Conservation (phyloP, 805 yeast genomes). For the Zygosaccharomyces siamensis region DNA sequence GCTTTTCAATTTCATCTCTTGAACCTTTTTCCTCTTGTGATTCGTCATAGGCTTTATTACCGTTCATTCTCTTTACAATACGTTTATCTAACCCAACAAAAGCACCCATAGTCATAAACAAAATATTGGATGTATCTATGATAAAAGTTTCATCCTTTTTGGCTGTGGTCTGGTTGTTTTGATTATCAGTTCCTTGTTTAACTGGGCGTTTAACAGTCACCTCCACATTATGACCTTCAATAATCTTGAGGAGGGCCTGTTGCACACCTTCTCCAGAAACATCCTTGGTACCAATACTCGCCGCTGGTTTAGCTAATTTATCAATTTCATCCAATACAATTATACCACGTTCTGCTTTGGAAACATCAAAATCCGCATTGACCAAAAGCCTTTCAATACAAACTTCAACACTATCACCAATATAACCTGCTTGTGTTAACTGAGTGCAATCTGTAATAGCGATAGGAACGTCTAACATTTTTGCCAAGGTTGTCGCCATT, state of each 20-base stretch:
- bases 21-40: conserved; percentile 5
- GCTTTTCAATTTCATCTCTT: conserved; percentile 9
- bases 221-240: conserved; percentile 53
- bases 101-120: conserved; percentile 58
- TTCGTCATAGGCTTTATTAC: conserved; percentile 21
- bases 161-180: conserved; percentile 32
- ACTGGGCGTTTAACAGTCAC: conserved; percentile 44
- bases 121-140: conserved; percentile 51
- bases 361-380: conserved; percentile 48
- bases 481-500: conserved; percentile 51
- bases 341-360: conserved; percentile 51
- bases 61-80: conserved; percentile 38
- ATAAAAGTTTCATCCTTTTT: conserved; percentile 42
- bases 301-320: conserved; percentile 48
- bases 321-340: conserved; percentile 58
- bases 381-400: conserved; percentile 50
- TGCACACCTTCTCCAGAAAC: conserved; percentile 65
- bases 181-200: conserved; percentile 20
- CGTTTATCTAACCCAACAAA: conserved; percentile 54
- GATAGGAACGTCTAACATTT: conserved; percentile 49
- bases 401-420: conserved; percentile 59
- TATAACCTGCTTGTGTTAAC: conserved; percentile 59
- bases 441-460: conserved; percentile 60
- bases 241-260: conserved; percentile 51
- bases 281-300: conserved; percentile 47